Evolutionary conservation across 345 rosid genomes (phyloP), one percentile per base, ranked within the genome.

Genomic region (Clarkia xantiana): DNA sequence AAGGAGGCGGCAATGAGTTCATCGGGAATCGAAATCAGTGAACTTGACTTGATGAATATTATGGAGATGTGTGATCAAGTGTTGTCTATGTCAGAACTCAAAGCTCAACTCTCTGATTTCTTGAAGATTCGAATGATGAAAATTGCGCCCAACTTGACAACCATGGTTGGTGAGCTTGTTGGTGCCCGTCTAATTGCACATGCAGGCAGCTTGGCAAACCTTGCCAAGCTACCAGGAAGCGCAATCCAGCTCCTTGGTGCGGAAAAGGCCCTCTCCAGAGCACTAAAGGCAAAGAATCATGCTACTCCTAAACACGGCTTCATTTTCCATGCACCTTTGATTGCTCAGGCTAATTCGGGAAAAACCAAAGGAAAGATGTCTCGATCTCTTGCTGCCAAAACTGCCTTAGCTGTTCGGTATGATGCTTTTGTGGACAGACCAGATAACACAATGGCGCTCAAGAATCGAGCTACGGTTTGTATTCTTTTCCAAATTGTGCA

Each of bases 101-200:
- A 96, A 71, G 94, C 87, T 47, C 96, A 81, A 45, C 77, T 86
- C 22, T 86, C 79, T 51, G 98, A 91, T 56, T 86, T 81, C 55
- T 41, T 86, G 41, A 91, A 91, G 69, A 80, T 83, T 62, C 71
- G 96, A 66, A 91, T 91, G 98, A 81, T 84, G 60, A 84, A 85
- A 1, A 61, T 91, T 18, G 98, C 98, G 0, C 96, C 98, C 5
- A 91, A 84, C 64, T 84, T 91, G 73, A 84, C 98, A 58, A 83
- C 84, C 40, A 78, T 91, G 8, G 98, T 91, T 0, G 98, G 98
- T 6, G 96, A 91, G 72, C 93, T 91, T 51, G 98, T 86, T 1
- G 96, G 98, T 46, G 96, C 94, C 58, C 94, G 94, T 8, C 76
- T 91, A 10, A 86, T 91, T 19, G 94, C 96, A 14, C 96, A 86